Evolutionary conservation across 495 filamentous ascomycete genomes (phyloP).

Genomic region (Talaromyces adpressus): DNA sequence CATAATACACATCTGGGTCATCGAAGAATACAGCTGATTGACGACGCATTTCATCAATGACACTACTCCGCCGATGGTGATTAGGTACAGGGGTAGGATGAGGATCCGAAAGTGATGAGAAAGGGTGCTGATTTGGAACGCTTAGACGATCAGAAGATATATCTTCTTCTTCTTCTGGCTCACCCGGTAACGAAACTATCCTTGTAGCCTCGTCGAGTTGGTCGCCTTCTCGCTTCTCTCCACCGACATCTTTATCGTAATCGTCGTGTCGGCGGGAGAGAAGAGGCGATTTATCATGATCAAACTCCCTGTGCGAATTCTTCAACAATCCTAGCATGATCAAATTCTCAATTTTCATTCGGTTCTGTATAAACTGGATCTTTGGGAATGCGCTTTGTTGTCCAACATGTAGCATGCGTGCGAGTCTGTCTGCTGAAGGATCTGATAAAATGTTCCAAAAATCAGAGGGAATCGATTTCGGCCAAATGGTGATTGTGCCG

Average conservation of each 20-base stretch:
- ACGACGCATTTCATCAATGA: conserved; percentile 52
- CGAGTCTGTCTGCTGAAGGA: conserved; percentile 64
- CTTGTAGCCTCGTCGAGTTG: conserved; percentile 3
- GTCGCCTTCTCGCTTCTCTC: not conserved
- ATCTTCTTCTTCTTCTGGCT: not conserved
- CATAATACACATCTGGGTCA: conserved; percentile 39
- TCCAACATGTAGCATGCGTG: conserved; percentile 80
- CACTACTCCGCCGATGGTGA: conserved; percentile 28
- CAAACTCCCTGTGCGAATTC: conserved; percentile 27
- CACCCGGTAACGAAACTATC: not conserved
- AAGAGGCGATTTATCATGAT: conserved; percentile 19
- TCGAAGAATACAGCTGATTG: conserved; percentile 60
- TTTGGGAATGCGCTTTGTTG: conserved; percentile 84
- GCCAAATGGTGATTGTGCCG: conserved; percentile 94
- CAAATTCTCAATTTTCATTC: conserved; percentile 72
- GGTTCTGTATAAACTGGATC: conserved; percentile 80
- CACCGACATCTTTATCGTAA: not conserved
- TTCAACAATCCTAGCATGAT: conserved; percentile 68
- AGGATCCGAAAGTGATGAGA: not conserved
- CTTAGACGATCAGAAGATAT: not conserved
- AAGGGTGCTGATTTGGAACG: not conserved
- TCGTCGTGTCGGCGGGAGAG: conserved; percentile 18
- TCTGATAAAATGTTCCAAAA: conserved; percentile 84
- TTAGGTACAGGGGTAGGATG: not conserved
- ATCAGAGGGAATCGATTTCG: conserved; percentile 65